A percentile compares a stretch with the other conserved stretches of the same genome.
Evolutionary conservation across 352 stramenopile species (phyloP).

Genomic region (Globisporangium carolinianum): DNA sequence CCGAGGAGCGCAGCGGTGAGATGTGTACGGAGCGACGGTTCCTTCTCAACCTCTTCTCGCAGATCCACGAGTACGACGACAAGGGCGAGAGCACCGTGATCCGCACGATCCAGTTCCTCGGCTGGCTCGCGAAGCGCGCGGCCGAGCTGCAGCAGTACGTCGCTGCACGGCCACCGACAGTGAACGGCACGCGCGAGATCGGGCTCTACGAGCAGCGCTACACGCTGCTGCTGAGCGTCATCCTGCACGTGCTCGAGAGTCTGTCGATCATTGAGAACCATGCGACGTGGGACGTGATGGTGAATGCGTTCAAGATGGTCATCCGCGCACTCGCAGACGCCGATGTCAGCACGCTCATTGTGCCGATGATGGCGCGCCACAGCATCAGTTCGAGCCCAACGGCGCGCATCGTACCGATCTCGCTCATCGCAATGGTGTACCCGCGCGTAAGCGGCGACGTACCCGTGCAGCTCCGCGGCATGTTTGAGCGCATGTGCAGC

Average conservation of each 20-base stretch:
- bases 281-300: conserved; percentile 85
- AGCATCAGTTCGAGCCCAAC: conserved; percentile 82
- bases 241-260: conserved; percentile 79
- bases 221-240: conserved; percentile 63
- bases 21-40: conserved; percentile 78
- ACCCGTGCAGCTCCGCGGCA: conserved; percentile 73
- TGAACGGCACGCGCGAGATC: conserved; percentile 11
- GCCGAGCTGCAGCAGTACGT: conserved; percentile 56
- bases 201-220: conserved; percentile 39
- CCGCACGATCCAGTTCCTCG: conserved; percentile 74
- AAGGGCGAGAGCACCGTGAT: conserved; percentile 85
- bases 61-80: conserved; percentile 83
- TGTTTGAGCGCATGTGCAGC: conserved; percentile 84
- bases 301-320: conserved; percentile 74
- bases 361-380: conserved; percentile 75
- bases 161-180: conserved; percentile 13
- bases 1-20: conserved; percentile 55
- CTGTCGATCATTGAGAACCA: conserved; percentile 88
- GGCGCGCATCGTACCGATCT: conserved; percentile 75
- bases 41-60: conserved; percentile 76
- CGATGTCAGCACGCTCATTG: conserved; percentile 55
- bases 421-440: conserved; percentile 73
- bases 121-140: conserved; percentile 67
- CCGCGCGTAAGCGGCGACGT: conserved; percentile 61
- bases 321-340: conserved; percentile 48